Evolutionary conservation across 805 yeast genomes (phyloP).

Genomic region (Wickerhamomyces xylosicus): DNA sequence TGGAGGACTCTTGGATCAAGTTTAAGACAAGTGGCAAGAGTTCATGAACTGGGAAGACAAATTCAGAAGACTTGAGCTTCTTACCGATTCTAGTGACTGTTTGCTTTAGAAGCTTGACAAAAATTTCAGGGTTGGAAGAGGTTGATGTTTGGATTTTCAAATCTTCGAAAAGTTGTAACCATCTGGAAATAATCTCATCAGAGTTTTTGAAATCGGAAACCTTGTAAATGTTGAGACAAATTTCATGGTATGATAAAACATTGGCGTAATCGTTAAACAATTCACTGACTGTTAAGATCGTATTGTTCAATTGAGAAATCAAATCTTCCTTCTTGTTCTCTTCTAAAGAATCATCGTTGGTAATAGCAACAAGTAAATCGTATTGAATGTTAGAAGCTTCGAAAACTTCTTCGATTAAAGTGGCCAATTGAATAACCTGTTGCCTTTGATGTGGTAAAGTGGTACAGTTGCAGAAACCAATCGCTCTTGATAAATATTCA

Average conservation of each 20-base stretch:
- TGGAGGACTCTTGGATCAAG: constrained; percentile 26
- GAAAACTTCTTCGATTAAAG: constrained; percentile 65
- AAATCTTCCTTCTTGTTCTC: constrained; percentile 41
- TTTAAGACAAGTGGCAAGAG: constrained; percentile 57
- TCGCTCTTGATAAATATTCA: constrained; percentile 83
- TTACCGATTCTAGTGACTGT: constrained; percentile 41
- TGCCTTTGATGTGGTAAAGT: constrained; percentile 72
- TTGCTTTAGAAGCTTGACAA: constrained; percentile 11
- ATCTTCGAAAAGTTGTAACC: constrained; percentile 58
- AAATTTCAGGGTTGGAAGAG: constrained; percentile 8
- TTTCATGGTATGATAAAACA: constrained; percentile 78
- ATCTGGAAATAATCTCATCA: constrained; percentile 72
- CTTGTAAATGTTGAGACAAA: constrained; percentile 69
- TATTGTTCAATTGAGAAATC: constrained; percentile 43
- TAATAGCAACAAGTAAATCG: constrained; percentile 35
- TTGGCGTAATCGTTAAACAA: constrained; percentile 80
- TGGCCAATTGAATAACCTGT: constrained; percentile 59
- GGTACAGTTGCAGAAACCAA: constrained; percentile 82
- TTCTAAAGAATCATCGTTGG: constrained; percentile 38
- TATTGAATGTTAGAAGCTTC: constrained; percentile 80
- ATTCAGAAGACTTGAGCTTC: constrained; percentile 51
- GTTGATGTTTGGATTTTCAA: constrained; percentile 7
- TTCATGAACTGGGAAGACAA: constrained; percentile 70
- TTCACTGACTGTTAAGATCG: constrained; percentile 63
- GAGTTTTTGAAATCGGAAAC: constrained; percentile 77